These are phyloP conservation scores for Talaromyces funiculosus DNA, from an alignment of 2,329 filamentous ascomycete genomes.

Conservation along the genomic window DNA sequence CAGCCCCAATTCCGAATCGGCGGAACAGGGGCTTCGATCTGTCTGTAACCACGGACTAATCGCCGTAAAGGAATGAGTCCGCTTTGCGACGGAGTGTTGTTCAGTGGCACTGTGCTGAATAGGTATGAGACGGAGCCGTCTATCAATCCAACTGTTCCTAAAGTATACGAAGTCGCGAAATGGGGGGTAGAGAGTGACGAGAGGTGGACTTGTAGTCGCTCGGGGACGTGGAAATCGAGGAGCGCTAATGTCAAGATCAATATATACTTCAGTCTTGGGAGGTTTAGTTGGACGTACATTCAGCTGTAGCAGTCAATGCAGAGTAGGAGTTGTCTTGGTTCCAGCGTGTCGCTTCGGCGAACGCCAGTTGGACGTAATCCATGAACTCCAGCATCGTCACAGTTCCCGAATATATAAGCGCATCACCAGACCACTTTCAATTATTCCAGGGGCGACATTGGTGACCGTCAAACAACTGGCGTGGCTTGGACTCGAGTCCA, in stretches of 20 bases:
- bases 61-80: slow-evolving; percentile 68
- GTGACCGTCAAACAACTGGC: background rate
- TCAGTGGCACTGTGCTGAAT: slow-evolving; percentile 78
- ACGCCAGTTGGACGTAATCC: slow-evolving; percentile 91
- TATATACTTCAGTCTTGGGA: background rate
- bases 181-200: slow-evolving; percentile 88
- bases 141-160: slow-evolving; percentile 83
- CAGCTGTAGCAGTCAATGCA: slow-evolving; percentile 73
- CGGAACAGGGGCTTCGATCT: slow-evolving; percentile 51
- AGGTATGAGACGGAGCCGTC: slow-evolving; percentile 97
- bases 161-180: slow-evolving; percentile 88
- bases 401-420: background rate
- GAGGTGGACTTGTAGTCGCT: slow-evolving; percentile 76
- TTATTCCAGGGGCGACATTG: background rate
- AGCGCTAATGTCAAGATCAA: slow-evolving; percentile 52
- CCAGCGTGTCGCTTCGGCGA: slow-evolving; percentile 82
- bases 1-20: slow-evolving; percentile 30
- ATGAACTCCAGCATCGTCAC: slow-evolving; percentile 85
- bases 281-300: slow-evolving; percentile 54
- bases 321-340: slow-evolving; percentile 89
- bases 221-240: slow-evolving; percentile 80
- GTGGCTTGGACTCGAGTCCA: background rate
- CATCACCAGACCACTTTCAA: background rate
- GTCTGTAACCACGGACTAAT: slow-evolving; percentile 76
- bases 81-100: slow-evolving; percentile 61